Evolutionary conservation across 1,139 yeast genomes (phyloP), one percentile per base, ranked within the genome.

Genomic region (Meyerozyma elateridarum): DNA sequence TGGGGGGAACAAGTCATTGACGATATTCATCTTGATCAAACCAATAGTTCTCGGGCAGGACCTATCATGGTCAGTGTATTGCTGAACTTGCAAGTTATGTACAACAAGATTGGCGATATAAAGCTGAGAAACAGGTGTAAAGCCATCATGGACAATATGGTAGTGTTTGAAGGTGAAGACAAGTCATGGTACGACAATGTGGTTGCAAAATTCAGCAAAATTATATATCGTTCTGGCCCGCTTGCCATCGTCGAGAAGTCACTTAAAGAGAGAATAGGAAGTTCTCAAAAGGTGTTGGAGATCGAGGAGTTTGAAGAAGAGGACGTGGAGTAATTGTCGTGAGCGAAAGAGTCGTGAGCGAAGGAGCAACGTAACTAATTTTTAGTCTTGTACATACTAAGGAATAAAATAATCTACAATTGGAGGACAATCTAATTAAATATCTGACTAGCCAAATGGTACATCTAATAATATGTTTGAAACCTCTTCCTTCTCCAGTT

Each of bases 1-100:
- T 78, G 85, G 80, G 74, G 76, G 7, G 80, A 79, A 49, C 78
- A 76, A 33, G 71, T 66, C 3, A 50, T 68, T 5, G 67, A 64
- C 29, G 61, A 57, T 16, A 49, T 63, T 16, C 67, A 56, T 40
- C 52, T 54, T 39, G 55, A 52, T 32, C 59, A 59, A 39, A 53
- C 52, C 26, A 47, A 54, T 11, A 48, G 57, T 14, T 39, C 57
- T 4, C 48, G 53, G 25, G 60, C 57, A 1, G 52, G 61, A 1
- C 58, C 61, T 1, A 52, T 68, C 8, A 45, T 67, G 20, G 37
- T 46, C 25, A 45, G 48, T 29, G 70, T 61, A 6, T 51, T 68
- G 36, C 37, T 40, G 24, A 65, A 64, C 35, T 47, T 65, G 24
- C 41, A 56, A 5, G 50, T 45, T 30, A 70, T 71, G 75, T 65